Conservation (phyloP, 345 rosid species). For the Rhodamnia argentea region DNA sequence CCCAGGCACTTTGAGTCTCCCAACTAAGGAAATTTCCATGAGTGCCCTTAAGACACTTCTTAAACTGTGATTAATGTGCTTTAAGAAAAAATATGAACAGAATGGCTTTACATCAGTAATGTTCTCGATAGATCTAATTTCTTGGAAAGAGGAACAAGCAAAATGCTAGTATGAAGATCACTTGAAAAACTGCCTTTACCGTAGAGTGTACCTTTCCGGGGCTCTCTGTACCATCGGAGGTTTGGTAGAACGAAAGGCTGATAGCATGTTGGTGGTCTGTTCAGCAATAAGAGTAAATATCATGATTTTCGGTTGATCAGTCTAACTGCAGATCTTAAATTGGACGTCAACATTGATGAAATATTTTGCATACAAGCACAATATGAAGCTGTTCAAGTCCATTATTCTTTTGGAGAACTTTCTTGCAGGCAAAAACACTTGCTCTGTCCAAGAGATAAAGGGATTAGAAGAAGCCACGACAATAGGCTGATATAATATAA, state of each 20-base stretch:
- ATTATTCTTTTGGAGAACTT: not conserved
- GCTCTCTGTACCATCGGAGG: not conserved
- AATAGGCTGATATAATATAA: not conserved
- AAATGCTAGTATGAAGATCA: not conserved
- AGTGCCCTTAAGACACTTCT: not conserved
- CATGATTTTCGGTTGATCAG: not conserved
- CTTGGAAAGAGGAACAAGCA: not conserved
- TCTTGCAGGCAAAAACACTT: not conserved
- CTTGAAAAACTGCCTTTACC: not conserved
- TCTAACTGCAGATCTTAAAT: not conserved
- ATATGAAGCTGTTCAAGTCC: not conserved
- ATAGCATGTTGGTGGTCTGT: not conserved
- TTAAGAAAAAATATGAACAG: not conserved
- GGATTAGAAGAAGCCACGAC: not conserved
- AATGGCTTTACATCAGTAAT: not conserved
- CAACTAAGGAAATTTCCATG: not conserved
- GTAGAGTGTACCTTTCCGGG: too few relatives aligned
- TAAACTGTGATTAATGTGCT: not conserved
- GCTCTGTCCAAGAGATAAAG: not conserved
- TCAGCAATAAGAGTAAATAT: not conserved
- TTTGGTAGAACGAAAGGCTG: not conserved
- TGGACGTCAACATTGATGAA: not conserved
- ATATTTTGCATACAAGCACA: not conserved
- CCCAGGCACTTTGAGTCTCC: not conserved
- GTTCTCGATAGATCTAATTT: not conserved